These are phyloP conservation scores for Amphibolis antarctica DNA, from an alignment of 106 monocot genomes.

Conservation along the genomic window DNA sequence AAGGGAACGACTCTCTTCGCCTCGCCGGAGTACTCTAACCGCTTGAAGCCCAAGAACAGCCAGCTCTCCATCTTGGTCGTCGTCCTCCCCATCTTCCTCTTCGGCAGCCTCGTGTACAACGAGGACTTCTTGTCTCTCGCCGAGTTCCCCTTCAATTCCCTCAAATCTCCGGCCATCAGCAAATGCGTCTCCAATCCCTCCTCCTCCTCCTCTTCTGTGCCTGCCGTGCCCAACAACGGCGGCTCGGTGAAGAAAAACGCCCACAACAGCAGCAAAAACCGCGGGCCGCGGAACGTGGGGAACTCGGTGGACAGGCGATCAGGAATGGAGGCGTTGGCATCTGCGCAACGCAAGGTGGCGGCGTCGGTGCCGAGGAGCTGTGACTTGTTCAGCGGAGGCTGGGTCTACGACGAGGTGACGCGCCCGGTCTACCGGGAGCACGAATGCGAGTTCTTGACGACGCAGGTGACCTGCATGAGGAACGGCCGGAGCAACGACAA, in stretches of 20 bases:
- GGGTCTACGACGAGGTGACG: conserved; percentile 56
- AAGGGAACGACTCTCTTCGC: not conserved
- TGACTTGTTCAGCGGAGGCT: conserved; percentile 41
- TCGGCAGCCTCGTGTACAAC: conserved; percentile 65
- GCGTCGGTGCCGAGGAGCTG: conserved; percentile 32
- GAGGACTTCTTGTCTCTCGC: conserved; percentile 58
- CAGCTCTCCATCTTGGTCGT: conserved; percentile 24
- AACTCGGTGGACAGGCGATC: too few relatives aligned
- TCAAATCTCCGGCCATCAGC: not conserved
- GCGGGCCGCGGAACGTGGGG: conserved; percentile 1
- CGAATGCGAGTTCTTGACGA: conserved; percentile 29
- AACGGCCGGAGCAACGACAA: conserved; percentile 46
- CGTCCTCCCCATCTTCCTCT: conserved; percentile 46
- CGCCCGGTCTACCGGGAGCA: conserved; percentile 47
- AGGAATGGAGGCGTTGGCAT: not conserved
- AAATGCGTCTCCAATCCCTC: not conserved
- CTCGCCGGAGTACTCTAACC: not conserved
- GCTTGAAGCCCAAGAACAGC: not conserved
- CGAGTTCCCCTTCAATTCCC: conserved; percentile 36
- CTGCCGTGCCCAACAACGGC: not conserved
- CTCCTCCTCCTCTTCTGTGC: not conserved
- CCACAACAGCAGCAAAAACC: not conserved
- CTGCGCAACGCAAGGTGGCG: not conserved
- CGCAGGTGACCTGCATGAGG: conserved; percentile 57
- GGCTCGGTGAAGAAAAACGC: not conserved